Percentiles rank a stretch among this genome's conserved stretches.
These are phyloP conservation scores for Carallia pectinifolia DNA, from an alignment of 345 rosid genomes.

Conservation along the genomic window DNA sequence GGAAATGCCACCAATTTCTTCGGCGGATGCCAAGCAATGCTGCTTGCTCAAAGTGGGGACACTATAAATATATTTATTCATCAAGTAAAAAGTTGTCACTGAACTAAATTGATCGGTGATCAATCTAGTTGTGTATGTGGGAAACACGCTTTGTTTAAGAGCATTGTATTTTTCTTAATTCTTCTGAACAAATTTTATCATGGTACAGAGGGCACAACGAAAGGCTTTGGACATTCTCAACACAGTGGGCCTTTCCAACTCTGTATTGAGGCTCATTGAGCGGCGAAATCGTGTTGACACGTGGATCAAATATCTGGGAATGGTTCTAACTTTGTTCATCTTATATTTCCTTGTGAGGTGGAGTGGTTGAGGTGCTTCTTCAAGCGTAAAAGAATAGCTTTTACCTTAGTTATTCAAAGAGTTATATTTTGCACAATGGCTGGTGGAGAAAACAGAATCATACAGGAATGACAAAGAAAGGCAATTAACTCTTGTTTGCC, in stretches of 20 bases:
- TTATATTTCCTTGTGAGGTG: constrained; percentile 62
- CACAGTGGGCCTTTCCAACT: constrained; percentile 89
- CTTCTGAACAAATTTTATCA: background rate
- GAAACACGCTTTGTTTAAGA: background rate
- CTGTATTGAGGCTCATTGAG: constrained; percentile 85
- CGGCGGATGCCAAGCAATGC: too few relatives aligned
- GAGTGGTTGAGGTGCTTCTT: constrained; percentile 23
- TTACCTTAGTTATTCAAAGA: background rate
- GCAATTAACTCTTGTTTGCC: background rate
- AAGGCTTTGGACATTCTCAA: constrained; percentile 85
- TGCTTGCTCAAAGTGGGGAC: too few relatives aligned
- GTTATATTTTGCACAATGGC: background rate
- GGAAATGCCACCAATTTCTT: too few relatives aligned
- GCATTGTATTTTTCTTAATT: background rate
- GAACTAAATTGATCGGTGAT: background rate
- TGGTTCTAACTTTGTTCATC: constrained; percentile 56
- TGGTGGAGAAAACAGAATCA: background rate
- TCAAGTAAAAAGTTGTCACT: background rate
- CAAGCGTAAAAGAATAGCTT: background rate
- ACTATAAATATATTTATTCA: too few relatives aligned
- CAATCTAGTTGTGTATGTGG: background rate
- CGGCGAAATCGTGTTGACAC: constrained; percentile 86
- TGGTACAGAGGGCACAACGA: constrained; percentile 76
- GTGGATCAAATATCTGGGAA: constrained; percentile 85
- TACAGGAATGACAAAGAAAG: background rate